Percentiles rank a stretch among this genome's conserved stretches.
phyloP scores from a whole-genome alignment of 2,329 filamentous ascomycete species.

The Aspergillus ochraceus region DNA sequence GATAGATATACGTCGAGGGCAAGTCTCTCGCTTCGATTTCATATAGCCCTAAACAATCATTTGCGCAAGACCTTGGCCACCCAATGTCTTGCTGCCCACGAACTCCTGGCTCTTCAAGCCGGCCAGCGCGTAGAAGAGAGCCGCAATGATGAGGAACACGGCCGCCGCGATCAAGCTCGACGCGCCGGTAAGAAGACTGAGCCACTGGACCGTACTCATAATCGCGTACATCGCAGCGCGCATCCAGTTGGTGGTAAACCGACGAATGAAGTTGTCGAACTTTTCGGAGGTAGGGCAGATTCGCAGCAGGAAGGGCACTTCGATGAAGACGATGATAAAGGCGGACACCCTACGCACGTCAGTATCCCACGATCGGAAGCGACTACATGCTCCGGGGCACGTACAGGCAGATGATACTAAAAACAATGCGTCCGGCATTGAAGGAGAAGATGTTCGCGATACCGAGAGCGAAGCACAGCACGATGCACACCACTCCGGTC shows the following conservation, averaged over 20 bases:
- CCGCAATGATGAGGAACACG: constrained; percentile 74
- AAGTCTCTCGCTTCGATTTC: not conserved
- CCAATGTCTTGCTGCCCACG: constrained; percentile 82
- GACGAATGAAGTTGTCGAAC: constrained; percentile 88
- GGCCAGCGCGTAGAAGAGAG: constrained; percentile 68
- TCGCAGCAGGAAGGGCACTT: constrained; percentile 90
- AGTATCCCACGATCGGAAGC: constrained; percentile 31
- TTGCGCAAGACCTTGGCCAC: constrained; percentile 89
- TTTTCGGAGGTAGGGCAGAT: constrained; percentile 92
- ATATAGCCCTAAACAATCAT: constrained; percentile 75
- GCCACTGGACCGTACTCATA: constrained; percentile 82
- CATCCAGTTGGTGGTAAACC: constrained; percentile 95
- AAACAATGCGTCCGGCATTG: constrained; percentile 57
- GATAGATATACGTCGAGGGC: not conserved
- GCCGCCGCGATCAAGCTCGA: constrained; percentile 84
- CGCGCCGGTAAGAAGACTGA: constrained; percentile 65
- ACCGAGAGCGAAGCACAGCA: constrained; percentile 66
- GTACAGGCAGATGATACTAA: constrained; percentile 60
- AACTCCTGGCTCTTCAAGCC: constrained; percentile 48
- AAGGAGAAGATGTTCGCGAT: constrained; percentile 69
- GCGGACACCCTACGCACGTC: constrained; percentile 63
- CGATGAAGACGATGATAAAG: constrained; percentile 77
- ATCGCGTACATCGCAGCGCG: constrained; percentile 80
- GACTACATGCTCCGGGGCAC: constrained; percentile 24
- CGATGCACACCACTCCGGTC: constrained; percentile 59